These are phyloP conservation scores for Onygenales sp. DNA, from an alignment of 2,329 filamentous ascomycete species.

Conservation along the genomic window DNA sequence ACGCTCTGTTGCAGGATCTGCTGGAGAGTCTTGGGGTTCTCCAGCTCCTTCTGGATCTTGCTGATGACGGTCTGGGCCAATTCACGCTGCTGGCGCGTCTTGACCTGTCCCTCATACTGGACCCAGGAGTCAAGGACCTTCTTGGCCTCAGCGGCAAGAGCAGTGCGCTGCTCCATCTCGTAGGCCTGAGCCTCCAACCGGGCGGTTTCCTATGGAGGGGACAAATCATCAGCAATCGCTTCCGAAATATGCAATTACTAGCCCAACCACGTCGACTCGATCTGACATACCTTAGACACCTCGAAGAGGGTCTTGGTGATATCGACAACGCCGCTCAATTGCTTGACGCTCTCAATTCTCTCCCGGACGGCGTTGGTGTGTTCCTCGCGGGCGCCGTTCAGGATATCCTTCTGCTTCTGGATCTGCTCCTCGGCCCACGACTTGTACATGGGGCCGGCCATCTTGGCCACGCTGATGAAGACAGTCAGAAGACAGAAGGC, in stretches of 20 bases:
- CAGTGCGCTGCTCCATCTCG: conserved; percentile 94
- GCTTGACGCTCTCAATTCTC: conserved; percentile 87
- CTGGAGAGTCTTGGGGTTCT: conserved; percentile 94
- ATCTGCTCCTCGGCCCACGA: conserved; percentile 86
- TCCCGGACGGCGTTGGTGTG: conserved; percentile 93
- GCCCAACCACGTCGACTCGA: not conserved
- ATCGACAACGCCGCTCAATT: conserved; percentile 88
- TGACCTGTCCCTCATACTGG: conserved; percentile 95
- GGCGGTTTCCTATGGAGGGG: conserved; percentile 69
- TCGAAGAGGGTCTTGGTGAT: conserved; percentile 95
- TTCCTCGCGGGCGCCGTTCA: conserved; percentile 88
- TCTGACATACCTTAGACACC: conserved; percentile 76
- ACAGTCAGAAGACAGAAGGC: conserved; percentile 86
- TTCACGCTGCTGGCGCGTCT: conserved; percentile 97
- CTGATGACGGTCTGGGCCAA: conserved; percentile 84
- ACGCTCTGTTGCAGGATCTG: conserved; percentile 97
- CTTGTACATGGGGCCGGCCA: conserved; percentile 81
- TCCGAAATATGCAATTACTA: not conserved
- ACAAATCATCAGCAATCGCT: not conserved
- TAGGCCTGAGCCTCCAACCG: conserved; percentile 90
- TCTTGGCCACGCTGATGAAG: conserved; percentile 87
- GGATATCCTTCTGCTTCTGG: conserved; percentile 86
- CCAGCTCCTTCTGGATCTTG: conserved; percentile 98
- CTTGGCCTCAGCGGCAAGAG: conserved; percentile 88
- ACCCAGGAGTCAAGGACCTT: conserved; percentile 95